Base-by-base conservation (phyloP, 495 filamentous ascomycete genomes). In the Aspergillus haitiensis region DNA sequence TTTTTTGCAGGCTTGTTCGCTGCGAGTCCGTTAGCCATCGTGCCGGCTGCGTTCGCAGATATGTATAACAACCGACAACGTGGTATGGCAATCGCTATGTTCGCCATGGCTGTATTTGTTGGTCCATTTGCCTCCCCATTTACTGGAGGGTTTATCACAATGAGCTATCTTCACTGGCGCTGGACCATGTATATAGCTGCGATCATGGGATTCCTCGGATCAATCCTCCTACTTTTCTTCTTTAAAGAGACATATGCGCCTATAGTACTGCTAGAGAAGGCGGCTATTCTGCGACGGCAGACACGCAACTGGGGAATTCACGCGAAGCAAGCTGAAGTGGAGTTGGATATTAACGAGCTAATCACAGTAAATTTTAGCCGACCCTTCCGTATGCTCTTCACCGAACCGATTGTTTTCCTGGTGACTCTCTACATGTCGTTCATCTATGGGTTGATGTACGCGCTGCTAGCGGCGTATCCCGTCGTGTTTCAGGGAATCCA, bases 41-140 rank as follows among this genome's bases (percentile, higher is more conserved):
- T 79, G 5, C 78, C 72, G 1, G 78, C 72, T 3, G 68, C 77
- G 0, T 79, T 78, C 45, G 79, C 80, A 0, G 82, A 85, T 57
- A 76, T 84, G 16, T 83, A 70, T 52, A 73, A 75, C 51, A 81
- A 81, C 32, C 63, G 71, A 9, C 70, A 69, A n/a, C 74, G 82
- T 5, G 76, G 81, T 6, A 64, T 78, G 0, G 80, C 82, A 0
- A 72, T 85, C 4, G 67, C 78, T 3, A 72, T 85, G 36, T 86
- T 84, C 53, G 75, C 80, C 3, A 72, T 74, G 54, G 72, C 74
- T 2, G 81, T 82, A 2, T 81, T 82, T 46, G 68, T 76, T 3
- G 78, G 82, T 0, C 82, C 82, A 0, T 75, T 74, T 45, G 72
- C 70, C 7, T 81, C 72, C 0, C 79, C 81, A 0, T 77, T 84